phyloP scores from a whole-genome alignment of 148 eudicot species.

The Beta vulgaris region DNA sequence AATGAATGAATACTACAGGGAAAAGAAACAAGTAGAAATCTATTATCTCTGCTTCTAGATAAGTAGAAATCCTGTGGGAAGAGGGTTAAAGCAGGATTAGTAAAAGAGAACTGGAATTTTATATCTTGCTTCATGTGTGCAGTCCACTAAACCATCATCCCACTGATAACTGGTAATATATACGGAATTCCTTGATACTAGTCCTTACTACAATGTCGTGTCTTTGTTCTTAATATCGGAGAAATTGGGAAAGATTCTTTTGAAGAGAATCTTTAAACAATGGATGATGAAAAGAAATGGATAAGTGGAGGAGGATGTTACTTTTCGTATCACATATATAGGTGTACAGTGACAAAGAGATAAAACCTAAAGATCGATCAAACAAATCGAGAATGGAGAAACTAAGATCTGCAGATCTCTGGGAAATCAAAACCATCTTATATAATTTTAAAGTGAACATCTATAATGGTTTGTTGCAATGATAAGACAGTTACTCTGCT shows the following conservation, averaged over 20 bases:
- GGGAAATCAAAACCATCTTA: not conserved
- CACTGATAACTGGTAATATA: not conserved
- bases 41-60: no score
- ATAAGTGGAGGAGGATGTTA: not conserved
- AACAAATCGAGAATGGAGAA: not conserved
- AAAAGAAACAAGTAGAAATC: no score
- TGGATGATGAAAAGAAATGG: not conserved
- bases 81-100: no score
- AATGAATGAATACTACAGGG: no score
- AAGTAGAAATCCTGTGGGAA: no score
- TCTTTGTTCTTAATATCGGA: not conserved
- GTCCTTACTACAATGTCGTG: not conserved
- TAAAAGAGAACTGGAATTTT: no score
- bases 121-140: no score
- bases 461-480: not conserved
- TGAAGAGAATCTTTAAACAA: not conserved
- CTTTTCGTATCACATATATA: not conserved
- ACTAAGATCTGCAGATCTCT: not conserved
- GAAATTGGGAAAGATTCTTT: not conserved
- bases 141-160: no score
- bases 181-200: not conserved
- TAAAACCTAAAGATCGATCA: not conserved
- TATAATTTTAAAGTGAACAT: not conserved
- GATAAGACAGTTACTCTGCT: not conserved
- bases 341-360: not conserved